phyloP scores from a whole-genome alignment of 495 filamentous ascomycete genomes.

The Penicillium canescens region DNA sequence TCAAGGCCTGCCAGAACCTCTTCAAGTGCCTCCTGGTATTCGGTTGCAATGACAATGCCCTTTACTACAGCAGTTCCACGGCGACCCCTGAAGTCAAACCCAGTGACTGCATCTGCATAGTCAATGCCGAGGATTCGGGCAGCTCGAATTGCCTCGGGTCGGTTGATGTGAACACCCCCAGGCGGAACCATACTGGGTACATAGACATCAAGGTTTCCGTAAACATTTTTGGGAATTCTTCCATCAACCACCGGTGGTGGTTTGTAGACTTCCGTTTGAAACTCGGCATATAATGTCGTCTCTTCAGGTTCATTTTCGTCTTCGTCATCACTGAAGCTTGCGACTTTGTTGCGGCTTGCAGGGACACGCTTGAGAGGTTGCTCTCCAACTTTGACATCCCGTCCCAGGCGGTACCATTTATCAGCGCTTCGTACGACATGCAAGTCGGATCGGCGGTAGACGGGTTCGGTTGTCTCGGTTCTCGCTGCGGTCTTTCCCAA shows the following conservation, averaged over 20 bases:
- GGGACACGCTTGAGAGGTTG: constrained; percentile 73
- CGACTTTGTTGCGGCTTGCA: constrained; percentile 40
- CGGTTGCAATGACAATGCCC: constrained; percentile 73
- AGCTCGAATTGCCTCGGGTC: constrained; percentile 67
- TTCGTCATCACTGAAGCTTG: constrained; percentile 41
- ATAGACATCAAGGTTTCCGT: constrained; percentile 88
- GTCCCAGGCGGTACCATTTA: constrained; percentile 84
- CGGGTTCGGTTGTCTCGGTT: constrained; percentile 54
- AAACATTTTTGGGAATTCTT: constrained; percentile 79
- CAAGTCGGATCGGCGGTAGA: constrained; percentile 83
- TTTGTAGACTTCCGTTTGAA: constrained; percentile 75
- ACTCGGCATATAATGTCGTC: constrained; percentile 64
- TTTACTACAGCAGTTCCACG: constrained; percentile 76
- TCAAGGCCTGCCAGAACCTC: constrained; percentile 65
- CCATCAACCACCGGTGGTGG: constrained; percentile 76
- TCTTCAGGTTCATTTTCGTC: constrained; percentile 39
- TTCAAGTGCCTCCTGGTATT: constrained; percentile 69
- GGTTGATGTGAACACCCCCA: constrained; percentile 72
- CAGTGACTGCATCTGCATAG: constrained; percentile 85
- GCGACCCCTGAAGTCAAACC: constrained; percentile 81
- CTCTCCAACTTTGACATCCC: constrained; percentile 71
- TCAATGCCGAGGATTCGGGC: constrained; percentile 80
- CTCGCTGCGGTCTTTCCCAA: constrained; percentile 62
- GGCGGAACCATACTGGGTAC: constrained; percentile 88
- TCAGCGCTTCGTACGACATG: constrained; percentile 71